These are phyloP conservation scores for Plasmodium vinckei DNA, from an alignment of 169 alveolate species.

Conservation along the genomic window DNA sequence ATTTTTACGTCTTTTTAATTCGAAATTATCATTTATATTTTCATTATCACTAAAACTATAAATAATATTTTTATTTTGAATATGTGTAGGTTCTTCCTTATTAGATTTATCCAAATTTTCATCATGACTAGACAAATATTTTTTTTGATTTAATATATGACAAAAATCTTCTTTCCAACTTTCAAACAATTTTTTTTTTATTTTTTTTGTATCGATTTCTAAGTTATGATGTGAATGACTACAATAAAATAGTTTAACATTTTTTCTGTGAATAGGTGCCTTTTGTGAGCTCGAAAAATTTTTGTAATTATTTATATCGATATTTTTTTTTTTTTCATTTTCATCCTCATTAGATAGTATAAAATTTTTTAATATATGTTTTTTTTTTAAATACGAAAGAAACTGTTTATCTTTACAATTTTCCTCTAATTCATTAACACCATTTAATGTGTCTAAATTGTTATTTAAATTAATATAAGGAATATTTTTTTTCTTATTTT, in stretches of 20 bases:
- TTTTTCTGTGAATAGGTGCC: slow-evolving; percentile 25
- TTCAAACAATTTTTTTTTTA: not conserved
- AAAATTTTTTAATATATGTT: slow-evolving; percentile 31
- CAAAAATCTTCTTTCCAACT: slow-evolving; percentile 4
- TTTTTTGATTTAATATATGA: not conserved
- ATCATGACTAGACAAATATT: not conserved
- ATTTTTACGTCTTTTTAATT: not conserved
- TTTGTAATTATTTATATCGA: not conserved
- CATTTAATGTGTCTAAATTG: slow-evolving; percentile 8
- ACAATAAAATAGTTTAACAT: slow-evolving; percentile 39
- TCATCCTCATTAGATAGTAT: slow-evolving; percentile 14
- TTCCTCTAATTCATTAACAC: slow-evolving; percentile 23
- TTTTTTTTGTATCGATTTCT: slow-evolving; percentile 3
- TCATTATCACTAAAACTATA: slow-evolving; percentile 4
- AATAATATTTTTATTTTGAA: not conserved
- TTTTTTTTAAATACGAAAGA: slow-evolving; percentile 60
- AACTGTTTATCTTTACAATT: slow-evolving; percentile 16
- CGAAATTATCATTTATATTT: not conserved
- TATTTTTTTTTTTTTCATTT: not conserved
- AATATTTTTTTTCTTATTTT: not conserved
- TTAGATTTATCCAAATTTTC: not conserved
- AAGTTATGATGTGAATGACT: slow-evolving; percentile 61
- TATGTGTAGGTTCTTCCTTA: not conserved
- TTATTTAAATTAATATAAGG: slow-evolving; percentile 71
- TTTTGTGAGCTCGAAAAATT: slow-evolving; percentile 7